A percentile compares a stretch with the other conserved stretches of the same genome.
Conservation (phyloP, 108 stramenopile genomes). For the Nitzschia putrida region DNA sequence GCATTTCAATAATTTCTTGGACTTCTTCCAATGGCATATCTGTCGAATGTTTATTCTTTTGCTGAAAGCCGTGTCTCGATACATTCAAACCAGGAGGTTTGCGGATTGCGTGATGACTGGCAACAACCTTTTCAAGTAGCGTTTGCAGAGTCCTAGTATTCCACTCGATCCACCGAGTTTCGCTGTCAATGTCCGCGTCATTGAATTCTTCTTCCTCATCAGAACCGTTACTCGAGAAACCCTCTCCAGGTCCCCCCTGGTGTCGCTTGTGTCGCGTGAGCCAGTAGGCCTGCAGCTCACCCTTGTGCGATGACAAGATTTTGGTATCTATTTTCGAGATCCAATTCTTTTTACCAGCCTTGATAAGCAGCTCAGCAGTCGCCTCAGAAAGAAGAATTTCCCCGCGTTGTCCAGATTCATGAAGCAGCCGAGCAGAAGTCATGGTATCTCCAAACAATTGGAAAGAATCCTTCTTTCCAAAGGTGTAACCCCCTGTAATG, state of each 20-base stretch:
- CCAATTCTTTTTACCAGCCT: constrained; percentile 21
- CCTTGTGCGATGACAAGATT: constrained; percentile 5
- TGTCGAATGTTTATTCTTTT: not conserved
- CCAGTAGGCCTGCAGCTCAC: constrained; percentile 26
- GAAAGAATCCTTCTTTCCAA: constrained; percentile 8
- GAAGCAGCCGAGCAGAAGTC: constrained; percentile 9
- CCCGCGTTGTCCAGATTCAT: not conserved
- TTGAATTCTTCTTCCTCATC: not conserved
- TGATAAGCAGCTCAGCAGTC: constrained; percentile 10
- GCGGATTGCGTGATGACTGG: not conserved
- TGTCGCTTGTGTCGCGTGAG: not conserved
- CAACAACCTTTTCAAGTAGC: constrained; percentile 1
- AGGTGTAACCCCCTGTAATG: constrained; percentile 15
- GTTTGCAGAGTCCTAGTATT: not conserved
- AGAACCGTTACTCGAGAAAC: not conserved
- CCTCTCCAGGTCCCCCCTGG: not conserved
- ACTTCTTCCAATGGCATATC: constrained; percentile 18
- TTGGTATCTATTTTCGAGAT: not conserved
- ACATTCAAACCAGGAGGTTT: constrained; percentile 3
- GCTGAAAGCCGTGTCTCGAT: too few species aligned
- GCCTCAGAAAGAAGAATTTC: constrained; percentile 21
- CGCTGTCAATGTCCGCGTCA: not conserved
- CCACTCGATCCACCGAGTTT: constrained; percentile 15
- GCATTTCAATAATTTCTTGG: constrained; percentile 3
- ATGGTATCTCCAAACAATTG: constrained; percentile 30